phyloP scores from a whole-genome alignment of 257 asterid species.

The Capsicum pubescens region DNA sequence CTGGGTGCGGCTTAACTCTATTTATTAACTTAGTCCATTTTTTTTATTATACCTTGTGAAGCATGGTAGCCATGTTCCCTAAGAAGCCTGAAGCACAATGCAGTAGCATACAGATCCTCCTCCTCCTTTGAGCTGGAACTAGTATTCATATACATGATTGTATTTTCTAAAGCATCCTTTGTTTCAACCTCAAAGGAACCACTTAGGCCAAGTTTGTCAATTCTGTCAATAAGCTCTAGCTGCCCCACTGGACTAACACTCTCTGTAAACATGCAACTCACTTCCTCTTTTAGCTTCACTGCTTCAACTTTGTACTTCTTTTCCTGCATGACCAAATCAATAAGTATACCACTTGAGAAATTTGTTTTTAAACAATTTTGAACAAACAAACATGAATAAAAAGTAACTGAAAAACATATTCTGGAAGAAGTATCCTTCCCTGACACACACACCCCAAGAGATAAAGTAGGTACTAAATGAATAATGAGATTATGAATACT shows the following conservation, averaged over 20 bases:
- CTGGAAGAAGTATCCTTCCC: not conserved
- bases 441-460: not conserved
- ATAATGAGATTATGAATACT: not conserved
- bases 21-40: too few relatives aligned
- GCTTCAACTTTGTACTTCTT: slow-evolving; percentile 39
- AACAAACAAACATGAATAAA: not conserved
- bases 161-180: slow-evolving; percentile 9
- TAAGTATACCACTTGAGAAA: too few relatives aligned
- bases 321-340: slow-evolving; percentile 36
- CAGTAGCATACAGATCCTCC: slow-evolving; percentile 40
- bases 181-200: slow-evolving; percentile 52
- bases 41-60: slow-evolving; percentile 43
- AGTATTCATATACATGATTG: not conserved
- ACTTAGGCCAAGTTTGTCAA: slow-evolving; percentile 35
- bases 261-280: slow-evolving; percentile 21
- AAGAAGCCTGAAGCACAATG: slow-evolving; percentile 51
- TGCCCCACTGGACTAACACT: not conserved
- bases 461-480: not conserved
- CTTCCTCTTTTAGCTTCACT: slow-evolving; percentile 47
- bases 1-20: too few relatives aligned
- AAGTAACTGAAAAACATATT: not conserved
- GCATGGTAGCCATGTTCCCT: slow-evolving; percentile 56
- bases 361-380: not conserved
- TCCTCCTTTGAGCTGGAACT: not conserved
- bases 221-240: slow-evolving; percentile 11